Evolutionary conservation across 2,329 filamentous ascomycete species (phyloP).

Genomic region (Aspergillus brasiliensis): DNA sequence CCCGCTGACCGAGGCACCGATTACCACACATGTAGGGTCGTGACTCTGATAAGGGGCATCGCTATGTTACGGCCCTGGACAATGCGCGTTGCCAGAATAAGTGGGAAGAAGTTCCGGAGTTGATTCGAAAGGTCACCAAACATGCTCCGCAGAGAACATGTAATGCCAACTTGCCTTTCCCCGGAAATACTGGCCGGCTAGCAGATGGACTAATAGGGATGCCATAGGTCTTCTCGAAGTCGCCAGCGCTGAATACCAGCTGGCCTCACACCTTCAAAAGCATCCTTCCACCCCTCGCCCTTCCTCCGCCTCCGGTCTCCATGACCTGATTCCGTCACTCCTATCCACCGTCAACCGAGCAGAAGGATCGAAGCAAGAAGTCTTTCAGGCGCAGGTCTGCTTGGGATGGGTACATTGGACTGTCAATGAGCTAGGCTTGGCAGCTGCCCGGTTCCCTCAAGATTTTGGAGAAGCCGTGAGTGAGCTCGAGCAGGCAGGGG

Average conservation of each 20-base stretch:
- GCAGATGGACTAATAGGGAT: conserved; percentile 16
- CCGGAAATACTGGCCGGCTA: conserved; percentile 17
- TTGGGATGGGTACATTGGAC: conserved; percentile 84
- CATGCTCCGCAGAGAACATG: conserved; percentile 84
- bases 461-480: conserved; percentile 61
- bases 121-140: conserved; percentile 90
- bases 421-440: conserved; percentile 67
- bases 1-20: conserved; percentile 10
- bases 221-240: conserved; percentile 67
- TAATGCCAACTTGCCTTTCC: conserved; percentile 47
- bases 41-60: conserved; percentile 72
- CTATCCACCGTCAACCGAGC: conserved; percentile 61
- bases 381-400: conserved; percentile 78
- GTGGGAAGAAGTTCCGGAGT: conserved; percentile 84
- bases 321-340: conserved; percentile 43
- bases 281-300: conserved; percentile 33
- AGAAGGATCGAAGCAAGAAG: conserved; percentile 55
- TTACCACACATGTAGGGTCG: conserved; percentile 37
- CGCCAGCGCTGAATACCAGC: conserved; percentile 68
- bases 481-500: conserved; percentile 55
- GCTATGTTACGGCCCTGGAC: conserved; percentile 82
- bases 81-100: conserved; percentile 82
- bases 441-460: conserved; percentile 63
- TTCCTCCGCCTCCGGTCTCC: conserved; percentile 47
- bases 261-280: conserved; percentile 57